Evolutionary conservation across 2,329 filamentous ascomycete genomes (phyloP), one percentile per base, ranked within the genome.

Genomic region (Didymella pinodella): DNA sequence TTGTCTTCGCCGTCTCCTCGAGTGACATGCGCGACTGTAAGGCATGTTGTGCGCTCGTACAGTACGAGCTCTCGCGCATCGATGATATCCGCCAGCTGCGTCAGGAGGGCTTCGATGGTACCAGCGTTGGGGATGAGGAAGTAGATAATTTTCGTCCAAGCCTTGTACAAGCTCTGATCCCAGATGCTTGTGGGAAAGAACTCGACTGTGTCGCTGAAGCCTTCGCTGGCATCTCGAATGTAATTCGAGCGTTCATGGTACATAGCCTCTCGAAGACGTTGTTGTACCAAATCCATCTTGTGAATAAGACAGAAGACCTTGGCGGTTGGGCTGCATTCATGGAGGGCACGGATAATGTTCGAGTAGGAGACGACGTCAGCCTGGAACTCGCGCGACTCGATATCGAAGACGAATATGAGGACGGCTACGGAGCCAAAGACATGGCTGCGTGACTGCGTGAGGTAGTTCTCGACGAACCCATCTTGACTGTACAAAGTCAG

Each of bases 321-420:
- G 63, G 94, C 92, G 32, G 80, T 80, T 2, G 87, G 86, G 47
- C 91, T 96, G 83, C 88, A 96, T 79, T 98, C 93, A 54, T 89
- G 86, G 38, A 99, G 84, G 0, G 95, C 95, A 48, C 89, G 87
- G 68, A 98, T 92, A 75, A 98, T 95, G 66, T 91, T 90, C 51
- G 90, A 88, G 82, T 98, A 99, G 58, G 93, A 97, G 57, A 94
- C 88, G 51, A 98, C 87, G 76, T 99, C 95, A 69, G 92, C 90
- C 63, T 95, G 91, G 70, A 97, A 92, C 77, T 98, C 95, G 75
- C 93, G 90, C 18, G 92, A 96, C 77, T 98, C 95, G 67, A 98
- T 96, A 77, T 99, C 95, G 80, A 99, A 99, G 77, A 99, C 95
- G 82, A 99, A 99, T 78, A 99, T 98, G 58, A 99, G 86, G 50